Conservation (phyloP, 805 yeast species). For the Maudiozyma saulgeensis region DNA sequence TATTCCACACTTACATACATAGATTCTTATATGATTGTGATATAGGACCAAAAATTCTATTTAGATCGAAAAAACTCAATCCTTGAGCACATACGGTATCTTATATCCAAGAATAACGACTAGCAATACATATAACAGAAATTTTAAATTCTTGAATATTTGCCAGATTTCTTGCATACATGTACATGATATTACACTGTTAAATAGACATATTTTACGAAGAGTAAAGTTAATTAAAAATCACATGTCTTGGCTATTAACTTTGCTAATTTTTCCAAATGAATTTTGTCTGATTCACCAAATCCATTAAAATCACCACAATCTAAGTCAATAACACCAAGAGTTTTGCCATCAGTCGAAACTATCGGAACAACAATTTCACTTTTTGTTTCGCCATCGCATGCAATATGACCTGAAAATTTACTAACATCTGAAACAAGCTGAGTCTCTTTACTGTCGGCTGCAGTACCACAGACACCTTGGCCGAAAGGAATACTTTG, state of each 20-base stretch:
- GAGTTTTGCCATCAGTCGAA: slow-evolving; percentile 31
- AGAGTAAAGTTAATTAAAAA: slow-evolving; percentile 26
- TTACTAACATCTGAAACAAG: slow-evolving; percentile 66
- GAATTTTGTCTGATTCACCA: slow-evolving; percentile 47
- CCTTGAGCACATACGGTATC: too few relatives aligned
- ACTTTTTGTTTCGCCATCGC: slow-evolving; percentile 90
- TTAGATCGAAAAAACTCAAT: too few relatives aligned
- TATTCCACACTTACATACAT: too few relatives aligned
- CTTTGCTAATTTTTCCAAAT: slow-evolving; percentile 50
- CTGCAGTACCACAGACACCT: slow-evolving; percentile 93
- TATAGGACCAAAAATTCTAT: too few relatives aligned
- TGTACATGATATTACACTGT: too few relatives aligned
- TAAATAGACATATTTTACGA: too few relatives aligned
- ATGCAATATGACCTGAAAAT: slow-evolving; percentile 91
- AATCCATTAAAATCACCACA: slow-evolving; percentile 60
- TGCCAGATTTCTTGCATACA: too few relatives aligned
- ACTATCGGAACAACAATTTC: slow-evolving; percentile 87
- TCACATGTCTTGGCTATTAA: slow-evolving; percentile 45
- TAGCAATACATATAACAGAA: too few relatives aligned
- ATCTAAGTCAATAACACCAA: slow-evolving; percentile 85
- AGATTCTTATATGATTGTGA: too few relatives aligned
- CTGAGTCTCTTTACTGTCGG: slow-evolving; percentile 48
- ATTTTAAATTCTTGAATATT: too few relatives aligned
- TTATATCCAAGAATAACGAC: too few relatives aligned
- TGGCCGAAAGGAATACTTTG: slow-evolving; percentile 67